Evolutionary conservation across 108 stramenopile genomes (phyloP), one percentile per base, ranked within the genome.

Genomic region (Cylindrotheca closterium): DNA sequence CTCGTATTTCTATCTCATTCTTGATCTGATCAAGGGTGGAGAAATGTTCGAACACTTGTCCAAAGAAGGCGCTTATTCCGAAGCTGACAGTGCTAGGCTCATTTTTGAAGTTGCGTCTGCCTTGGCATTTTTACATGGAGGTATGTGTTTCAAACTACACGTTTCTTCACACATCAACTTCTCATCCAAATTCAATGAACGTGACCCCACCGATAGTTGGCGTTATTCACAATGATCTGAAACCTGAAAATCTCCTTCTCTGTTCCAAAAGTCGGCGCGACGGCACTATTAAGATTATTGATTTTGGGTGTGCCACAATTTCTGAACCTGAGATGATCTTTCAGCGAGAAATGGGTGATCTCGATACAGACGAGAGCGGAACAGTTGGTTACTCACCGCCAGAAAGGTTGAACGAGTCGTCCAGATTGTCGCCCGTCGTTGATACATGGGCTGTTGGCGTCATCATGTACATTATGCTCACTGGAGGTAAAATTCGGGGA

Each of bases 401-500:
- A 25, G 67, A 57, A 57, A 58, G 48, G 81, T 92, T 54, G 55
- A 53, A 58, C 29, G 47, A 63, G 54, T 59, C 56, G 51, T 48
- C 32, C 26, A 31, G 17, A 31, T 8, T 80, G 21, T 53, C 51
- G 7, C 74, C 74, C 3, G 55, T 75, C n/a, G 71, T 85, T 59
- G 93, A 91, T 67, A 79, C 89, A 65, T 95, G 85, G 81, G 72
- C 83, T 3, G 56, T 93, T 17, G 91, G 94, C n/a, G 79, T 93
- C 0, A 88, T 96, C 45, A 47, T 93, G 22, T 95, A 82, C 65
- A 95, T 95, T 47, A 92, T 95, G 91, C 70, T 95, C 10, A 85
- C 82, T 3, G 91, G 91, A 32, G 51, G n/a, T n/a, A n/a, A n/a
- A n/a, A n/a, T n/a, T n/a, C n/a, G n/a, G n/a, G n/a, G n/a, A n/a